Conservation (phyloP, 2,329 filamentous ascomycete genomes). For the Neoscytalidium dimidiatum region DNA sequence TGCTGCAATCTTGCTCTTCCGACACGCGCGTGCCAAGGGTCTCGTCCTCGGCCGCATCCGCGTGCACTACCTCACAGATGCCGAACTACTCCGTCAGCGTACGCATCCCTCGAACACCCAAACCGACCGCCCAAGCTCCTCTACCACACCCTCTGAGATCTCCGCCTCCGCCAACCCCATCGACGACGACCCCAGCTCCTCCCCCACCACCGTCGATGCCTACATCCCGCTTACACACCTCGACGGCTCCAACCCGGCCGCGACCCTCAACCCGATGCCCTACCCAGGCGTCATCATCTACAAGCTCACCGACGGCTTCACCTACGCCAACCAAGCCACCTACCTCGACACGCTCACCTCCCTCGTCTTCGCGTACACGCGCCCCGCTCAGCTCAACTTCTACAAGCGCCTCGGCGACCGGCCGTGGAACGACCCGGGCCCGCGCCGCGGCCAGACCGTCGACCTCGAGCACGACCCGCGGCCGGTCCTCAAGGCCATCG, state of each 20-base stretch:
- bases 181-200: not conserved
- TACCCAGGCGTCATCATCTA: constrained; percentile 32
- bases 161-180: not conserved
- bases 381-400: constrained; percentile 69
- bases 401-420: constrained; percentile 66
- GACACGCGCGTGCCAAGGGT: constrained; percentile 42
- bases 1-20: constrained; percentile 74
- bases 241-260: not conserved
- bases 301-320: constrained; percentile 82
- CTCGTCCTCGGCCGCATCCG: constrained; percentile 27
- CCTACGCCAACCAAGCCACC: constrained; percentile 92
- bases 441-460: constrained; percentile 54
- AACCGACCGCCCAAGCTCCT: constrained; percentile 20
- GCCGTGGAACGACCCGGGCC: constrained; percentile 93
- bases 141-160: constrained; percentile 22
- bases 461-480: constrained; percentile 49
- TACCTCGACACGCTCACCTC: constrained; percentile 69
- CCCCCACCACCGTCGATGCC: not conserved
- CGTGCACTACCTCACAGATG: constrained; percentile 22
- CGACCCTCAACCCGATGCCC: constrained; percentile 9
- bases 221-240: constrained; percentile 4
- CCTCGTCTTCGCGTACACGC: constrained; percentile 60
- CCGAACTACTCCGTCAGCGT: not conserved
- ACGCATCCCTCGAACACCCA: constrained; percentile 39
- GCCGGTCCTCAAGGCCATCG: constrained; percentile 78